Conservation (phyloP, 495 filamentous ascomycete species). For the Parmelia sp. region DNA sequence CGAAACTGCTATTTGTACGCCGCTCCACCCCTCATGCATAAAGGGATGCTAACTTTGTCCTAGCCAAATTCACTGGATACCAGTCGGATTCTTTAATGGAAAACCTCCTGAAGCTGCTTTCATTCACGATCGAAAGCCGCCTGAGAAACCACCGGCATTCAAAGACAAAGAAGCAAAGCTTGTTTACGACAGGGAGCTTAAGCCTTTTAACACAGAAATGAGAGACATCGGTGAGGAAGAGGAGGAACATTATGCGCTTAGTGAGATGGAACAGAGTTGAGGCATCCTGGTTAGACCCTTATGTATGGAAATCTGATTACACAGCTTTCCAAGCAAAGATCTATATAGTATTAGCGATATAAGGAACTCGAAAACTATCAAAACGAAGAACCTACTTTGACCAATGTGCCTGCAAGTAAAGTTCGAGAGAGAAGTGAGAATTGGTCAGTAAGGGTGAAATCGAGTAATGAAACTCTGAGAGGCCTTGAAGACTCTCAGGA, state of each 20-base stretch:
- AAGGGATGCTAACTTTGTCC: constrained; percentile 21
- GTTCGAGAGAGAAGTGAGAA: background rate
- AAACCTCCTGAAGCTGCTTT: too few species aligned
- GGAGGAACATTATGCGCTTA: background rate
- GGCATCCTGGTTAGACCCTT: background rate
- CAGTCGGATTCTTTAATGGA: constrained; percentile 52
- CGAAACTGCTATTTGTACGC: constrained; percentile 78
- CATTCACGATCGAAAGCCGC: too few species aligned
- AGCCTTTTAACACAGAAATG: too few species aligned
- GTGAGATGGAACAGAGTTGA: background rate
- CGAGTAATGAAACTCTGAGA: too few species aligned
- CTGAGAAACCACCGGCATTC: too few species aligned
- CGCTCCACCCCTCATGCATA: background rate
- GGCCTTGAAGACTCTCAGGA: too few species aligned
- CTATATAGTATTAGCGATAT: background rate
- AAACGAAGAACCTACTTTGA: background rate
- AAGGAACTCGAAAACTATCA: background rate
- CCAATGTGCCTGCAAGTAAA: background rate
- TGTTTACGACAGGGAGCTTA: too few species aligned
- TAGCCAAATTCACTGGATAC: constrained; percentile 93
- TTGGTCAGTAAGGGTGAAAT: too few species aligned
- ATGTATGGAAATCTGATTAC: background rate
- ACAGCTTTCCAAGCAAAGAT: background rate
- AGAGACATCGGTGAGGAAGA: background rate
- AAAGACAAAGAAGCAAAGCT: too few species aligned